Conservation (phyloP, 768 basidiomycete genomes). For the Rhizopogon vesiculosus region DNA sequence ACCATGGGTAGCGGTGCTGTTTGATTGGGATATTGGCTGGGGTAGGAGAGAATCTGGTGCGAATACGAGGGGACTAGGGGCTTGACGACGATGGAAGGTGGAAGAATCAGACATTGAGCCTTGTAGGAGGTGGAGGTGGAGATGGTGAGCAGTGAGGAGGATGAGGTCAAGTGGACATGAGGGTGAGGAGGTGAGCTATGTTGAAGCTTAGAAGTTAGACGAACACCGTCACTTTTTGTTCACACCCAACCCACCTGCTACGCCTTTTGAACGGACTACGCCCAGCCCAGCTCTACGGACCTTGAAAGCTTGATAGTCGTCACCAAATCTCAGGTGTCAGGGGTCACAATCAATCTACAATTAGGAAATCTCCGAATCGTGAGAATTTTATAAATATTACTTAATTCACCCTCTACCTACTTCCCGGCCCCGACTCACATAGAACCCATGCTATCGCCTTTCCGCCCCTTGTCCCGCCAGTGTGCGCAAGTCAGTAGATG, state of each 20-base stretch:
- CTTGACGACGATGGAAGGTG: slow-evolving; percentile 42
- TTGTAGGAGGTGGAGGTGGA: neutral
- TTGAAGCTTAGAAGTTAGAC: neutral
- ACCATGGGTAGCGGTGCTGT: slow-evolving; percentile 30
- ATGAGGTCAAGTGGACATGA: slow-evolving; percentile 13
- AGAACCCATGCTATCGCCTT: slow-evolving; percentile 3
- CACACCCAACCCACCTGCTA: neutral
- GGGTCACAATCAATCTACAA: slow-evolving; percentile 3
- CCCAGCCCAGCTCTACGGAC: slow-evolving; percentile 2
- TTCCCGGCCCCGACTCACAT: neutral
- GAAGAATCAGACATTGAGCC: slow-evolving; percentile 44
- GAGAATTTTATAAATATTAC: neutral
- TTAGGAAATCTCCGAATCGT: slow-evolving; percentile 7
- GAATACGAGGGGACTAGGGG: slow-evolving; percentile 79
- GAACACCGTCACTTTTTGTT: neutral
- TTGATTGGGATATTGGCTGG: slow-evolving; percentile 40
- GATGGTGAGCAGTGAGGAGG: slow-evolving; percentile 1
- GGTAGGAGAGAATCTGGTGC: slow-evolving; percentile 61
- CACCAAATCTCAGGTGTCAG: neutral
- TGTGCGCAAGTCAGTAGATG: neutral
- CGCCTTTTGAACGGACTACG: slow-evolving; percentile 3
- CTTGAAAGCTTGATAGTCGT: neutral
- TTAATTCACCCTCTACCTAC: neutral
- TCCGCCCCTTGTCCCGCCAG: slow-evolving; percentile 12
- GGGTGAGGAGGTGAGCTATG: slow-evolving; percentile 1